These are phyloP conservation scores for Lojkania enalia DNA, from an alignment of 2,329 filamentous ascomycete species.

Conservation along the genomic window DNA sequence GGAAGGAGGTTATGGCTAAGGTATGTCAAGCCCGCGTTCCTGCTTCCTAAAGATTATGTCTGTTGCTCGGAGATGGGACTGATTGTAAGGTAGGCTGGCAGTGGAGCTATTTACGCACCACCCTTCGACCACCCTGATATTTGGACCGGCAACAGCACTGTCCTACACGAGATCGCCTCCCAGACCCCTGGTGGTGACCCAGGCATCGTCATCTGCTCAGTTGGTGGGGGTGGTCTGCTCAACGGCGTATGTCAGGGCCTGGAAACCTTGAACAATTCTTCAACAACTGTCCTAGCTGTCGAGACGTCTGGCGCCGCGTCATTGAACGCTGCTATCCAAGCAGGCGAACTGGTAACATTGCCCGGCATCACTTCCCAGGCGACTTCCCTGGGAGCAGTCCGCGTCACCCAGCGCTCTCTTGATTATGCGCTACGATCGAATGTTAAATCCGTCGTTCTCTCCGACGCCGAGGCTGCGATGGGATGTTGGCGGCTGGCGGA, in stretches of 20 bases:
- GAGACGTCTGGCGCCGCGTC: constrained; percentile 77
- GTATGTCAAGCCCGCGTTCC: constrained; percentile 27
- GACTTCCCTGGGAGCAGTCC: constrained; percentile 71
- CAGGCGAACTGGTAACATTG: constrained; percentile 63
- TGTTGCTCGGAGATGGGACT: constrained; percentile 1
- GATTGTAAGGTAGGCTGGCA: constrained; percentile 35
- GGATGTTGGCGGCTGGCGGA: constrained; percentile 78
- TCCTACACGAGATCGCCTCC: constrained; percentile 57
- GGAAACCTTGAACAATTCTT: constrained; percentile 47
- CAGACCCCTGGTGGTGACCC: constrained; percentile 54
- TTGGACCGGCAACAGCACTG: constrained; percentile 66
- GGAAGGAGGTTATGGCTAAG: constrained; percentile 57
- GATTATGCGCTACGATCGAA: constrained; percentile 61
- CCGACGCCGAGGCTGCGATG: constrained; percentile 77
- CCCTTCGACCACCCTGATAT: constrained; percentile 71
- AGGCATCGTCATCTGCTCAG: constrained; percentile 74
- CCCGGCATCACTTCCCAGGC: constrained; percentile 75
- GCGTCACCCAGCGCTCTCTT: constrained; percentile 70
- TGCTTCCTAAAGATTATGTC: no score
- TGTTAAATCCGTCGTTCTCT: constrained; percentile 65
- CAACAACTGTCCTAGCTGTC: constrained; percentile 64
- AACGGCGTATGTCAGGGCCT: constrained; percentile 75
- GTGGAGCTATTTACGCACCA: constrained; percentile 61
- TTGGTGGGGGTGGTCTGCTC: constrained; percentile 80
- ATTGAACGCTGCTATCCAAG: constrained; percentile 64